Percentiles rank a stretch among this genome's conserved stretches.
phyloP scores from a whole-genome alignment of 192 early-diverging fungal genomes.

The Podochytrium sp. region DNA sequence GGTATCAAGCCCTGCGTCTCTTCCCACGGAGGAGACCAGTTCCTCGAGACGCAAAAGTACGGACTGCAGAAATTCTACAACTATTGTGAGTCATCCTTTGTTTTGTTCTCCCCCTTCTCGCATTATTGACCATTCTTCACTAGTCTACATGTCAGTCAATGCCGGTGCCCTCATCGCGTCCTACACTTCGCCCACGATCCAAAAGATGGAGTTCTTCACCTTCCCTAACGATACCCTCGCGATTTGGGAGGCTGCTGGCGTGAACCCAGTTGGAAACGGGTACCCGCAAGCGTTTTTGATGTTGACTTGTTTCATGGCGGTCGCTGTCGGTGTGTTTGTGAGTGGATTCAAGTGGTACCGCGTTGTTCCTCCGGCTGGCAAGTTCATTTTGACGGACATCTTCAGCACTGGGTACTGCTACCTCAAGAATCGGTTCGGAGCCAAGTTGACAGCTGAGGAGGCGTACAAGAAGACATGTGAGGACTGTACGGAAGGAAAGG shows the following conservation, averaged over 20 bases:
- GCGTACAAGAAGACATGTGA: conserved; percentile 9
- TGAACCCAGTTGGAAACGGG: conserved; percentile 40
- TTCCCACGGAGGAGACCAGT: conserved; percentile 61
- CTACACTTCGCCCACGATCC: conserved; percentile 50
- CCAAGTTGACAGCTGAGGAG: too few relatives aligned
- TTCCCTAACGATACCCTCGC: background rate
- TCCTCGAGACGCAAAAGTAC: conserved; percentile 47
- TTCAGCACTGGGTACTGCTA: too few relatives aligned
- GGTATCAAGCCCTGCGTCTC: conserved; percentile 68
- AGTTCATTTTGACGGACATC: conserved; percentile 60
- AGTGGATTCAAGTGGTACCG: conserved; percentile 59
- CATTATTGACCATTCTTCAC: too few relatives aligned
- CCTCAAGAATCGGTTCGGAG: too few relatives aligned
- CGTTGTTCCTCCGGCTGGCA: conserved; percentile 64
- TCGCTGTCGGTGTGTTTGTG: conserved; percentile 52
- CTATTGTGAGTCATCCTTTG: too few relatives aligned
- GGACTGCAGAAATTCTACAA: conserved; percentile 59
- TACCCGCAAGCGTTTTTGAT: conserved; percentile 50
- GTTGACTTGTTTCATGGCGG: conserved; percentile 46
- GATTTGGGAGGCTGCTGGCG: background rate
- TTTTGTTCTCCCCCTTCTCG: too few relatives aligned
- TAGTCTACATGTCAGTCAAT: conserved; percentile 61
- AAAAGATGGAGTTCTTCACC: conserved; percentile 11
- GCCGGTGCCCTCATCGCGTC: conserved; percentile 56
- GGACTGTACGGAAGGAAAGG: conserved; percentile 8